Evolutionary conservation across 768 basidiomycete species (phyloP).

Genomic region (Galerina sulciceps): DNA sequence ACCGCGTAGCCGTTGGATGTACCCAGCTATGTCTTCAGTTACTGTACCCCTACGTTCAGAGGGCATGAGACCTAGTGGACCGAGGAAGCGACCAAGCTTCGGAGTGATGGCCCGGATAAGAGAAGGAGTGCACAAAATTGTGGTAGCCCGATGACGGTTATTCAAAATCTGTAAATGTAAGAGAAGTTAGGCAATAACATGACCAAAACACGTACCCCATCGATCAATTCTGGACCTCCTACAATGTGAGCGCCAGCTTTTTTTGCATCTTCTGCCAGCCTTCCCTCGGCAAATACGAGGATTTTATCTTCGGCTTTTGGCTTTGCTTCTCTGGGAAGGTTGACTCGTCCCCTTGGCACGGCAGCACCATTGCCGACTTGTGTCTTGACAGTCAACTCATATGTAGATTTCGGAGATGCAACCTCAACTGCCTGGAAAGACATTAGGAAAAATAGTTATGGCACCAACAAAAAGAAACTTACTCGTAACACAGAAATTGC

Average conservation of each 20-base stretch:
- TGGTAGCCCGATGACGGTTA: constrained; percentile 77
- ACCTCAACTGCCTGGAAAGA: constrained; percentile 78
- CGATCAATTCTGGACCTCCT: constrained; percentile 87
- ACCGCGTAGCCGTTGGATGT: constrained; percentile 78
- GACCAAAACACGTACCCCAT: constrained; percentile 62
- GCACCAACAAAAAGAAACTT: constrained; percentile 28
- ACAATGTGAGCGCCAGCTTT: constrained; percentile 89
- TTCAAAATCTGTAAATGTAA: constrained; percentile 60
- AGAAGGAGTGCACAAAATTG: constrained; percentile 81
- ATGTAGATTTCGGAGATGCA: constrained; percentile 72
- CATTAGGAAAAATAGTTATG: neutral
- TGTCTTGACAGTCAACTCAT: constrained; percentile 83
- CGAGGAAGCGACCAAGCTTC: constrained; percentile 75
- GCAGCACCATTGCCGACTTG: constrained; percentile 77
- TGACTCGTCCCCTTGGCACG: constrained; percentile 89
- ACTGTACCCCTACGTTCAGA: constrained; percentile 93
- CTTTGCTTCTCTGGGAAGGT: constrained; percentile 82
- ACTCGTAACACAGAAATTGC: constrained; percentile 77
- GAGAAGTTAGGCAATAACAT: neutral
- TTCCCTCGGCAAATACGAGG: constrained; percentile 92
- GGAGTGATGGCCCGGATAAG: constrained; percentile 81
- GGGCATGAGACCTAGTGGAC: constrained; percentile 95
- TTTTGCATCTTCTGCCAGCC: constrained; percentile 80
- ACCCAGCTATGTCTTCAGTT: constrained; percentile 84
- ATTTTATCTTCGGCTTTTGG: constrained; percentile 72